A percentile compares a stretch with the other conserved stretches of the same genome.
These are phyloP conservation scores for Diutina siamensis DNA, from an alignment of 1,139 yeast genomes.

Conservation along the genomic window DNA sequence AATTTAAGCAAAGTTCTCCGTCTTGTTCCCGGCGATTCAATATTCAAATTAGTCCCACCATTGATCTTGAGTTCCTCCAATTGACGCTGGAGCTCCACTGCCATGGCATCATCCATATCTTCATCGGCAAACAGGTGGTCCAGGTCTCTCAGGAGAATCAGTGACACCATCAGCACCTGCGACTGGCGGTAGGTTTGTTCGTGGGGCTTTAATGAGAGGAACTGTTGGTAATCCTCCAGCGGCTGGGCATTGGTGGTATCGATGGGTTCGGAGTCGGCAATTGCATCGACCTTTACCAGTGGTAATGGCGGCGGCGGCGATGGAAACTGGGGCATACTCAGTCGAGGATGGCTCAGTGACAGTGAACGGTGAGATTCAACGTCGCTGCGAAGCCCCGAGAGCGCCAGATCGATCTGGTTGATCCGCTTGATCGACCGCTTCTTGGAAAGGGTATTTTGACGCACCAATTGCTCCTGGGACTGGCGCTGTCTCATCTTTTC, in stretches of 20 bases:
- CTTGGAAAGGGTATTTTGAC: not conserved
- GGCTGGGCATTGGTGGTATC: not conserved
- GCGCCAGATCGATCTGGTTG: slow-evolving; percentile 5
- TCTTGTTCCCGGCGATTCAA: not conserved
- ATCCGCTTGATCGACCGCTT: slow-evolving; percentile 2
- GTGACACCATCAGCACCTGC: slow-evolving; percentile 5
- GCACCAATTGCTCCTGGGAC: slow-evolving; percentile 2
- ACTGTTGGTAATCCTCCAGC: slow-evolving; percentile 1
- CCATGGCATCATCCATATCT: not conserved
- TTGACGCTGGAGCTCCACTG: slow-evolving; percentile 1
- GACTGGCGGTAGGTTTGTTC: not conserved
- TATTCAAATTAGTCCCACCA: not conserved
- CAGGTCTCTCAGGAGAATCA: slow-evolving; percentile 3
- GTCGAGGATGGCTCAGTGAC: not conserved
- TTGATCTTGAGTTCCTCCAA: not conserved
- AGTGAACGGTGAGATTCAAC: not conserved
- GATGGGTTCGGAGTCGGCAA: not conserved
- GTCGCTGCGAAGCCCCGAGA: not conserved
- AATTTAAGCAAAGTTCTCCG: not conserved
- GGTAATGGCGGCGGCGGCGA: slow-evolving; percentile 3
- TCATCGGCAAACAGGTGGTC: not conserved
- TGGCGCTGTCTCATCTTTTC: slow-evolving; percentile 4
- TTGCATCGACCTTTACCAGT: not conserved
- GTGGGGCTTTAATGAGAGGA: not conserved
- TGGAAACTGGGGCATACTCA: not conserved